These are phyloP conservation scores for Cicer chorassanicum DNA, from an alignment of 306 rosid species.

Conservation along the genomic window DNA sequence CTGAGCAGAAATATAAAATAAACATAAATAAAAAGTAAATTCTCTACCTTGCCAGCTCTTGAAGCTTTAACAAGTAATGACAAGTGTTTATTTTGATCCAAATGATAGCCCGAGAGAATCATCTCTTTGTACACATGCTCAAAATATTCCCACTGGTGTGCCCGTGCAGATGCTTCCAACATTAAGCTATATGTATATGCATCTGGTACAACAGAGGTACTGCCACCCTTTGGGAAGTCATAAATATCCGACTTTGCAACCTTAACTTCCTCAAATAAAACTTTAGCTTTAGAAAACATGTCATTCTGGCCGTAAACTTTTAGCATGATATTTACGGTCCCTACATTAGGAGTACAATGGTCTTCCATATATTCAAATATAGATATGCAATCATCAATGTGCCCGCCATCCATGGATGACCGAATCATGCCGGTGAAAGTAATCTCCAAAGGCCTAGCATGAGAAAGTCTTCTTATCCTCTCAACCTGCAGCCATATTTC, in stretches of 20 bases:
- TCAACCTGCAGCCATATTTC: conserved; percentile 63
- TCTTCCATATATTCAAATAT: conserved; percentile 74
- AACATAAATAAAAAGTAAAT: background rate
- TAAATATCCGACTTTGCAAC: conserved; percentile 50
- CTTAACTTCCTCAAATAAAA: conserved; percentile 76
- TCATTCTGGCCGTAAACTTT: conserved; percentile 78
- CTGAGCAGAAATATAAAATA: conserved; percentile 39
- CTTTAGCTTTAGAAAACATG: conserved; percentile 83
- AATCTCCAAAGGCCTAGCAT: conserved; percentile 75
- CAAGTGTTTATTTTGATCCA: conserved; percentile 71
- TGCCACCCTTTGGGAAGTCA: conserved; percentile 39
- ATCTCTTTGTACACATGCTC: conserved; percentile 88
- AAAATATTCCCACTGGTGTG: conserved; percentile 96
- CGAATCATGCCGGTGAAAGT: conserved; percentile 92
- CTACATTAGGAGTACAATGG: conserved; percentile 73
- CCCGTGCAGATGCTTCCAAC: conserved; percentile 78
- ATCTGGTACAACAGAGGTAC: conserved; percentile 59
- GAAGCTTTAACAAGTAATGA: conserved; percentile 74
- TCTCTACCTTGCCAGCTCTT: conserved; percentile 83
- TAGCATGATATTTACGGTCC: conserved; percentile 82
- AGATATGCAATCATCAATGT: conserved; percentile 63
- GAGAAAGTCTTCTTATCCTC: conserved; percentile 68
- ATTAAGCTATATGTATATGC: conserved; percentile 69
- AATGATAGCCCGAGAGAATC: conserved; percentile 69
- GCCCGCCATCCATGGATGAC: conserved; percentile 79